phyloP scores from a whole-genome alignment of 768 basidiomycete species.

The Piloderma croceum region DNA sequence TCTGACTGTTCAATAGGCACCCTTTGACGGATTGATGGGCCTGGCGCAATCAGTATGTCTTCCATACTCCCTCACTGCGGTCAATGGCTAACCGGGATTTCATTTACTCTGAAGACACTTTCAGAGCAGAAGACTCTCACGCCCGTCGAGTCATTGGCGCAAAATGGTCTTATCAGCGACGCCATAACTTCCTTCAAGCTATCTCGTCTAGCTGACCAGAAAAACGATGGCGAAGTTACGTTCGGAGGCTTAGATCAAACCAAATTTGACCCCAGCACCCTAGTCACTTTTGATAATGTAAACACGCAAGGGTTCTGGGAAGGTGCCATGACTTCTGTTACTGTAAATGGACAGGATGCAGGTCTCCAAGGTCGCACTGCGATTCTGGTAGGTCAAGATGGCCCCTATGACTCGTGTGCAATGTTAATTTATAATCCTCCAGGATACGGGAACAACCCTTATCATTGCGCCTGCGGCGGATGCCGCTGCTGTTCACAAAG shows the following conservation, averaged over 20 bases:
- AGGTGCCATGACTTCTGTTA: conserved; percentile 39
- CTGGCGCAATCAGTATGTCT: neutral
- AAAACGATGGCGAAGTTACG: conserved; percentile 58
- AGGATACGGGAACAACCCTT: conserved; percentile 5
- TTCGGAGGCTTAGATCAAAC: conserved; percentile 55
- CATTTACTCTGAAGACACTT: conserved; percentile 35
- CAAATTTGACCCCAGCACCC: conserved; percentile 44
- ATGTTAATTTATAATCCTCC: too few species aligned
- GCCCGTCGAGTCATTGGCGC: conserved; percentile 65
- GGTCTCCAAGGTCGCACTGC: conserved; percentile 42
- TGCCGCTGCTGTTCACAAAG: conserved; percentile 47
- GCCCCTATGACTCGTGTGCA: too few species aligned
- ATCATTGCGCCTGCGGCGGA: conserved; percentile 30
- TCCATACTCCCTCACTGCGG: neutral
- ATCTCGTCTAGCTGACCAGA: conserved; percentile 60
- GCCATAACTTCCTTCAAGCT: conserved; percentile 80
- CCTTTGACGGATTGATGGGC: neutral
- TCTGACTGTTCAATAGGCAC: too few species aligned
- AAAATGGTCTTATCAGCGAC: conserved; percentile 47
- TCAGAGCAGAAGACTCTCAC: conserved; percentile 62
- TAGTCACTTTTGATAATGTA: conserved; percentile 46
- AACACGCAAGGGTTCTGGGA: conserved; percentile 56
- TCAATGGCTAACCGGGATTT: neutral
- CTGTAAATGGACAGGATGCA: conserved; percentile 35
- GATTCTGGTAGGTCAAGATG: conserved; percentile 43